A percentile compares a stretch with the other conserved stretches of the same genome.
phyloP scores from a whole-genome alignment of 2,329 filamentous ascomycete genomes.

The Phialemoniopsis sp. region DNA sequence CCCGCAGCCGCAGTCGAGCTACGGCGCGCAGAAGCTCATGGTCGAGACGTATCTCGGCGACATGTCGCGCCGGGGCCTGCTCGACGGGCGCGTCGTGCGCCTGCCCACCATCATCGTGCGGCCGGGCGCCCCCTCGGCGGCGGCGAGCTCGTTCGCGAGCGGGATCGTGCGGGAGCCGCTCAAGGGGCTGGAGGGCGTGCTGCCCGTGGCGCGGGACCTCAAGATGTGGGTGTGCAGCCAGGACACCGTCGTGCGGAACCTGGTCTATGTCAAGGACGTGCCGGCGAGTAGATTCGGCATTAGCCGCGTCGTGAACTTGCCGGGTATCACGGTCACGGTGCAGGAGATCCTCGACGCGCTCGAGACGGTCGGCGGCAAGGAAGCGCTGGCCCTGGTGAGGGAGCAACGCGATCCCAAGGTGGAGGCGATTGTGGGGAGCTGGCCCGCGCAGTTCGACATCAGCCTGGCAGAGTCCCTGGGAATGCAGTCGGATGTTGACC shows the following conservation, averaged over 20 bases:
- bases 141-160: slow-evolving; percentile 55
- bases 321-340: too few species aligned
- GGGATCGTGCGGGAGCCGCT: slow-evolving; percentile 60
- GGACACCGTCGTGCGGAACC: slow-evolving; percentile 37
- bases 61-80: slow-evolving; percentile 41
- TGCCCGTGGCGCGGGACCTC: slow-evolving; percentile 35
- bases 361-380: too few species aligned
- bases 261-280: slow-evolving; percentile 29
- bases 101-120: slow-evolving; percentile 59
- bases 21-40: slow-evolving; percentile 60
- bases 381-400: too few species aligned
- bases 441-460: too few species aligned
- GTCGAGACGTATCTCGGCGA: slow-evolving; percentile 56
- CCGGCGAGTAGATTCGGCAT: slow-evolving; percentile 1
- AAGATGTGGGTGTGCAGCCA: slow-evolving; percentile 44
- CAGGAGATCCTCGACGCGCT: too few species aligned
- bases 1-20: slow-evolving; percentile 52
- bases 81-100: slow-evolving; percentile 52
- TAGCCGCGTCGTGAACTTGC: too few species aligned
- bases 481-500: too few species aligned
- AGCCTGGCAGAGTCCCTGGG: too few species aligned
- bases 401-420: too few species aligned
- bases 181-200: slow-evolving; percentile 37
- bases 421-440: too few species aligned
- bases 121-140: slow-evolving; percentile 55